A percentile compares a stretch with the other conserved stretches of the same genome.
phyloP scores from a whole-genome alignment of 306 rosid species.

The Ormosia semicastrata region DNA sequence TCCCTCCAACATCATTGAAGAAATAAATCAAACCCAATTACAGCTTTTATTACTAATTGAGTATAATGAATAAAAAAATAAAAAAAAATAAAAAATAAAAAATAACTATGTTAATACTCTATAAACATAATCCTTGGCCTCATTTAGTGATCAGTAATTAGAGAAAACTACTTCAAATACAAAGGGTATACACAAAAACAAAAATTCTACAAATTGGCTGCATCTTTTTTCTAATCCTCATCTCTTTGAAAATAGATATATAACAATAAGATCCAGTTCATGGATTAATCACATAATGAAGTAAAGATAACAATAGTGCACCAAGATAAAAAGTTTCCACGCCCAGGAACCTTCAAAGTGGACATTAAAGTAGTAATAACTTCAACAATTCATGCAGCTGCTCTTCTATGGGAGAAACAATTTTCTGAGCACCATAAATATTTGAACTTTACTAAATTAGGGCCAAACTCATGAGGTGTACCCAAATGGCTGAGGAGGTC shows the following conservation, averaged over 20 bases:
- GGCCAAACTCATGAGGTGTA: too few species aligned
- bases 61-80: too few species aligned
- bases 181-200: slow-evolving; percentile 15
- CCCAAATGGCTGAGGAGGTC: too few species aligned
- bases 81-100: too few species aligned
- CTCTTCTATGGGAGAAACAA: slow-evolving; percentile 1
- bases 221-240: slow-evolving; percentile 23
- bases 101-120: too few species aligned
- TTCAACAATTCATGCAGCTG: background rate
- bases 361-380: slow-evolving; percentile 14
- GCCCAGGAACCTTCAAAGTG: slow-evolving; percentile 25
- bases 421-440: slow-evolving; percentile 32
- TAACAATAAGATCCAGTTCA: slow-evolving; percentile 26
- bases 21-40: too few species aligned
- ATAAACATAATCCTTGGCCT: slow-evolving; percentile 26
- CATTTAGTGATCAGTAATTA: slow-evolving; percentile 2
- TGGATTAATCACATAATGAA: slow-evolving; percentile 25
- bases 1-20: too few species aligned
- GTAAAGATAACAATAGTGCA: slow-evolving; percentile 20
- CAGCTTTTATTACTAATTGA: too few species aligned
- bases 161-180: background rate
- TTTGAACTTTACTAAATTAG: too few species aligned
- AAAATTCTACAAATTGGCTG: slow-evolving; percentile 21
- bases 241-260: slow-evolving; percentile 24
- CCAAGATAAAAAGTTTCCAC: slow-evolving; percentile 18